phyloP scores from a whole-genome alignment of 129 eudicot genomes.

The Ambrosia artemisiifolia region DNA sequence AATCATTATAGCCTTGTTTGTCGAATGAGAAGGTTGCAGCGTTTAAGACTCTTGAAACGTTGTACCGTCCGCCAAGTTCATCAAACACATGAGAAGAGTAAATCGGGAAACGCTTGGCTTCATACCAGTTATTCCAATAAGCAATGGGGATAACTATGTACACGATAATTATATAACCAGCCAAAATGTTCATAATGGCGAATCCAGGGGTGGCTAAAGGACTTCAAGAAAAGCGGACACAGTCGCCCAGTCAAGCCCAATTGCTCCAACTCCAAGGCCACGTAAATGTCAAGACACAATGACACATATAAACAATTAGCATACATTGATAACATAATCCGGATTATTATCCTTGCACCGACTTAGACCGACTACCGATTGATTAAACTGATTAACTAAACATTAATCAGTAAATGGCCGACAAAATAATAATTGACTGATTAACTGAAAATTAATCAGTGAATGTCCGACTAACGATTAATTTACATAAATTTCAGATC shows the following conservation, averaged over 20 bases:
- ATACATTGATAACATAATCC: too few species aligned
- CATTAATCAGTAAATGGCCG: too few species aligned
- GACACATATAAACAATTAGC: too few species aligned
- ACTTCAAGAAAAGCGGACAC: conserved; percentile 41
- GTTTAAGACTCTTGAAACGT: conserved; percentile 46
- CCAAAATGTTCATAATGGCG: conserved; percentile 50
- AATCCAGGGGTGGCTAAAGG: conserved; percentile 58
- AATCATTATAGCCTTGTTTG: conserved; percentile 34
- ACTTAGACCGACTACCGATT: too few species aligned
- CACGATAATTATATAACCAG: conserved; percentile 47
- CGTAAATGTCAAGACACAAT: too few species aligned
- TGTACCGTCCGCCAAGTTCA: conserved; percentile 35
- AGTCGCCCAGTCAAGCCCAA: conserved; percentile 61
- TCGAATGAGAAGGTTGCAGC: conserved; percentile 39
- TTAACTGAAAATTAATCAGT: too few species aligned
- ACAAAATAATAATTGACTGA: too few species aligned
- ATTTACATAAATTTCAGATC: too few species aligned
- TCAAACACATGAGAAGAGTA: conserved; percentile 43
- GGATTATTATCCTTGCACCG: too few species aligned
- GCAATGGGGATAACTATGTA: conserved; percentile 49
- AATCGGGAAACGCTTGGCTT: conserved; percentile 55
- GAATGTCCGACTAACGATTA: too few species aligned
- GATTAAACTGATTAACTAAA: too few species aligned
- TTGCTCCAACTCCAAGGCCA: conserved; percentile 63
- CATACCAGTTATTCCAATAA: conserved; percentile 47